Evolutionary conservation across 805 yeast genomes (phyloP), one percentile per base, ranked within the genome.

Genomic region (Schwanniomyces pseudopolymorphus): DNA sequence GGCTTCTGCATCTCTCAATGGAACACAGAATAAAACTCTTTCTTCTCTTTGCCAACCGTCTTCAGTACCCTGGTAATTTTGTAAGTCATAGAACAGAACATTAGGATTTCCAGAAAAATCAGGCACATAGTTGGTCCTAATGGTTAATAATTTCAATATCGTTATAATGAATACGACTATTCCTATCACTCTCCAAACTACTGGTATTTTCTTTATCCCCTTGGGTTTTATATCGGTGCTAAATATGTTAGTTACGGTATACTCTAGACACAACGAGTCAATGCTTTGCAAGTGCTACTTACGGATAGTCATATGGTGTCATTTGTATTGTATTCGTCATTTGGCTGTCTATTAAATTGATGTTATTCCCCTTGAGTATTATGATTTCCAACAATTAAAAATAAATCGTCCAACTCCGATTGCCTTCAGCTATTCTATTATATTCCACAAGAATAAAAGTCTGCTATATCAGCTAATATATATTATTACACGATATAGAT

Each of bases 1-100:
- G 16, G 85, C 80, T 2, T 91, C 87, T 1, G 97, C 97, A 64
- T 91, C 97, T 70, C 97, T 81, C 54, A 90, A 74, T 5, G 97
- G 97, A 9, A 91, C 96, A 55, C 92, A 82, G 54, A 89, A 87
- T 48, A 90, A 70, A 17, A 90, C 85, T 41, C 96, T 75, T 61
- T 91, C 96, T 11, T 78, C 80, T 40, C 74, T 70, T 56, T 84
- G 86, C 94, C 94, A 86, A 6, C 97, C 97, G 44, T 82, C 78
- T 5, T 77, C 77, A 11, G 84, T 66, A 5, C 94, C 90, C 40
- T 69, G 74, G 55, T 81, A 83, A 50, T 85, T 77, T 16, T 72
- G 75, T 57, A 91, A 70, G 61, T 91, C 97, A 62, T 83, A 89
- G 57, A 79, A 87, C 54, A 79, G 83, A 9, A 88, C 89, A 37